phyloP scores from a whole-genome alignment of 495 filamentous ascomycete species.

The Xylaria flabelliformis region DNA sequence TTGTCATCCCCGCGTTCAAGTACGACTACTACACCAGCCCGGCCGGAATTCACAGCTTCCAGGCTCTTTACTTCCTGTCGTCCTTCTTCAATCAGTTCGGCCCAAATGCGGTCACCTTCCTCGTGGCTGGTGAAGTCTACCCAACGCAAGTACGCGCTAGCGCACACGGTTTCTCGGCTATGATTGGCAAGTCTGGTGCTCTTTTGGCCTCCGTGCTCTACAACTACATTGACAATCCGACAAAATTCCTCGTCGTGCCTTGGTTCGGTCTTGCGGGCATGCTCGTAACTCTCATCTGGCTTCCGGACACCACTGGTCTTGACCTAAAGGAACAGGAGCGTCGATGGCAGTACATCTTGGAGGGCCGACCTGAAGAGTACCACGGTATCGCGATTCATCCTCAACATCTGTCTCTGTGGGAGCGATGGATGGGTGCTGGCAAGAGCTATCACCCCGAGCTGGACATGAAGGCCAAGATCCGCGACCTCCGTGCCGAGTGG shows the following conservation, averaged over 20 bases:
- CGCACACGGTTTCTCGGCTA: conserved; percentile 88
- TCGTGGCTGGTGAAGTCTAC: conserved; percentile 89
- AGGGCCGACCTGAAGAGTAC: conserved; percentile 77
- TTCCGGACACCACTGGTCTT: conserved; percentile 90
- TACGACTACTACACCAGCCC: conserved; percentile 75
- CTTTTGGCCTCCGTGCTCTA: conserved; percentile 83
- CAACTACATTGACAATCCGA: conserved; percentile 81
- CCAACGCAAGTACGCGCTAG: conserved; percentile 89
- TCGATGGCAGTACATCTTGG: conserved; percentile 79
- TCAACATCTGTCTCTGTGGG: conserved; percentile 82
- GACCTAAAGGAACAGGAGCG: conserved; percentile 95
- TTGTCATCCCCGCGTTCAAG: conserved; percentile 83
- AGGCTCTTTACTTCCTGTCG: conserved; percentile 90
- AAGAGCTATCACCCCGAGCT: conserved; percentile 79
- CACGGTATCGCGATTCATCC: conserved; percentile 89
- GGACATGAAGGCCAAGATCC: conserved; percentile 79
- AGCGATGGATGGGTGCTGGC: conserved; percentile 71
- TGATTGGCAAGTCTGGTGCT: conserved; percentile 82
- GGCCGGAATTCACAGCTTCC: conserved; percentile 76
- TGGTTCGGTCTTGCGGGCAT: conserved; percentile 90
- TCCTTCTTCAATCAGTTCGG: conserved; percentile 98
- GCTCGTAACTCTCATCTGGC: conserved; percentile 77
- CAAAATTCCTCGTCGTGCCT: conserved; percentile 85
- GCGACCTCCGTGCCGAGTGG: conserved; percentile 70
- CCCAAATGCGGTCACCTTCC: conserved; percentile 89